A percentile compares a stretch with the other conserved stretches of the same genome.
These are phyloP conservation scores for Talaromyces sp. DNA, from an alignment of 2,329 filamentous ascomycete species.

Conservation along the genomic window DNA sequence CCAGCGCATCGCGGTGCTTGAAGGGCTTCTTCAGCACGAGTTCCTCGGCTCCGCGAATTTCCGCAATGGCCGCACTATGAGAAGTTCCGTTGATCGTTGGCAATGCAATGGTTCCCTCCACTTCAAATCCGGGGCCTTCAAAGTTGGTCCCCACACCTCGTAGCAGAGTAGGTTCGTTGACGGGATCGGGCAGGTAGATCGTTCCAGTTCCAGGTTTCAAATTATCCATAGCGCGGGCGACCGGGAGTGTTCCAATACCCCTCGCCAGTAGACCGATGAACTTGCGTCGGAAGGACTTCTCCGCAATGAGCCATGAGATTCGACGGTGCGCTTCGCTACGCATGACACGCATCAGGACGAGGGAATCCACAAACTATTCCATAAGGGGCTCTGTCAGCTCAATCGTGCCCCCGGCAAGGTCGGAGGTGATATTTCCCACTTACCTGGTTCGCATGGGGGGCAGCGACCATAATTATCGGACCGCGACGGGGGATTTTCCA, in stretches of 20 bases:
- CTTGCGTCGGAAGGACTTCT: slow-evolving; percentile 86
- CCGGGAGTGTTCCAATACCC: slow-evolving; percentile 86
- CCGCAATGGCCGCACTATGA: slow-evolving; percentile 79
- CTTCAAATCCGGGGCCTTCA: slow-evolving; percentile 68
- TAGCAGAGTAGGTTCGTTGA: slow-evolving; percentile 79
- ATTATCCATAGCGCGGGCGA: slow-evolving; percentile 85
- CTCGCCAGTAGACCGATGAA: slow-evolving; percentile 88
- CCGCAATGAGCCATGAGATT: slow-evolving; percentile 89
- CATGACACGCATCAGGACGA: slow-evolving; percentile 89
- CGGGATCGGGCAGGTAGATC: slow-evolving; percentile 86
- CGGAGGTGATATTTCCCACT: slow-evolving; percentile 23
- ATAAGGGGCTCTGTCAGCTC: slow-evolving; percentile 11
- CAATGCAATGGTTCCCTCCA: slow-evolving; percentile 82
- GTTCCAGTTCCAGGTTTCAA: slow-evolving; percentile 77
- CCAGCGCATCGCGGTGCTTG: slow-evolving; percentile 72
- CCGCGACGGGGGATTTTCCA: slow-evolving; percentile 92
- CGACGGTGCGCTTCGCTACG: slow-evolving; percentile 84
- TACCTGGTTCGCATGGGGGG: slow-evolving; percentile 94
- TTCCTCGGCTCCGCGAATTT: slow-evolving; percentile 79
- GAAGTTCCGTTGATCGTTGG: slow-evolving; percentile 80
- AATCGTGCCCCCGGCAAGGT: background rate
- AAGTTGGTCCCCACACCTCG: slow-evolving; percentile 83
- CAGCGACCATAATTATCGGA: slow-evolving; percentile 92
- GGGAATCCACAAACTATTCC: slow-evolving; percentile 88
- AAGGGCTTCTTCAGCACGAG: slow-evolving; percentile 85